A percentile compares a stretch with the other conserved stretches of the same genome.
Evolutionary conservation across 257 asterid genomes (phyloP).

Genomic region (Asclepias syriaca): DNA sequence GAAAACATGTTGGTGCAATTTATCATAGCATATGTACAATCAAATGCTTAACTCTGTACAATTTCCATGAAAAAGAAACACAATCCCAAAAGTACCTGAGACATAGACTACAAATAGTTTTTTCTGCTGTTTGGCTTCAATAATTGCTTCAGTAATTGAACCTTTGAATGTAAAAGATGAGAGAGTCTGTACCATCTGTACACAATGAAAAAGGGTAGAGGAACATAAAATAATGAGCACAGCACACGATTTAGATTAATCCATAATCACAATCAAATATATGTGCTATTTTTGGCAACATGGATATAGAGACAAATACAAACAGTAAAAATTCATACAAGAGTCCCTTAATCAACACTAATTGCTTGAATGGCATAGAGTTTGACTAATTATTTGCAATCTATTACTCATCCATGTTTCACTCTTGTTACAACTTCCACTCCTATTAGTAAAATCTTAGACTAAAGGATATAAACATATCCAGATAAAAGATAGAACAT

Average conservation of each 20-base stretch:
- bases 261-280: not conserved
- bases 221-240: not conserved
- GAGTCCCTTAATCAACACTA: not conserved
- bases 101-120: conserved; percentile 83
- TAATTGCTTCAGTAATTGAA: conserved; percentile 68
- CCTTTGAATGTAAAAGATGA: conserved; percentile 76
- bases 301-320: not conserved
- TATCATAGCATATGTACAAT: not conserved
- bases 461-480: not conserved
- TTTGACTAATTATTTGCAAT: not conserved
- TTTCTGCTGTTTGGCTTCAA: conserved; percentile 78
- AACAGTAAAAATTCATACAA: not conserved
- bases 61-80: not conserved
- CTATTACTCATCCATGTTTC: not conserved
- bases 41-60: not conserved
- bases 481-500: not conserved
- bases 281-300: not conserved
- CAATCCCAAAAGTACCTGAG: conserved; percentile 38
- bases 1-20: not conserved
- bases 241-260: not conserved
- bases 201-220: not conserved
- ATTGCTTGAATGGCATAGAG: not conserved
- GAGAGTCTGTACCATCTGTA: conserved; percentile 76
- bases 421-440: not conserved
- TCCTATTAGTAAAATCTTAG: not conserved